Evolutionary conservation across 805 yeast genomes (phyloP).

Genomic region (Priceomyces melissophilus): DNA sequence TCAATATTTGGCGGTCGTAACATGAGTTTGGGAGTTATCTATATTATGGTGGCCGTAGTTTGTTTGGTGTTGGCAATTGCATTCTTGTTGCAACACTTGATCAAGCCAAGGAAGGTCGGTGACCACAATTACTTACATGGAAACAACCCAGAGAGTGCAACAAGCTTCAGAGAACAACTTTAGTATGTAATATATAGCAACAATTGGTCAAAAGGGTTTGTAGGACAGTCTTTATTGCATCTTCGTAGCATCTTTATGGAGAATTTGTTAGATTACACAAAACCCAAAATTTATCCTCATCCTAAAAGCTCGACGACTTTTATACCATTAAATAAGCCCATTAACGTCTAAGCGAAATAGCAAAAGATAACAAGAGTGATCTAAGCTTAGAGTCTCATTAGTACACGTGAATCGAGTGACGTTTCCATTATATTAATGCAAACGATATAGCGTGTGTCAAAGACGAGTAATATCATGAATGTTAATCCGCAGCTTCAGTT

Average conservation of each 20-base stretch:
- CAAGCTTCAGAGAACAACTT: conserved; percentile 25
- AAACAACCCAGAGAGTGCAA: conserved; percentile 14
- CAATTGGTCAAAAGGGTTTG: no score
- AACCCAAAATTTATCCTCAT: not conserved
- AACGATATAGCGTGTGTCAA: not conserved
- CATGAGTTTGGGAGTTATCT: conserved; percentile 78
- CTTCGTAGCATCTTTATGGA: no score
- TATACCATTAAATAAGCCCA: no score
- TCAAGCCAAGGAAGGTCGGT: conserved; percentile 82
- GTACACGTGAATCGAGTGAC: no score
- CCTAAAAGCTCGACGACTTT: no score
- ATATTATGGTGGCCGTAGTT: conserved; percentile 77
- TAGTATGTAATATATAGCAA: conserved; percentile 7
- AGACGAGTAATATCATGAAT: conserved; percentile 25
- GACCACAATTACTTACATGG: conserved; percentile 61
- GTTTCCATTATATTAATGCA: no score
- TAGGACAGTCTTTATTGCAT: no score
- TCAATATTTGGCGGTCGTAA: conserved; percentile 87
- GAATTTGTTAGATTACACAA: not conserved
- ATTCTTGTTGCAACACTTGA: conserved; percentile 75
- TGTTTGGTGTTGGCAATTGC: conserved; percentile 67
- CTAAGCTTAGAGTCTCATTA: no score
- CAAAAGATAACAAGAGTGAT: no score
- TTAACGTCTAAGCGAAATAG: not conserved
- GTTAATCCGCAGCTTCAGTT: conserved; percentile 42